phyloP scores from a whole-genome alignment of 2,329 filamentous ascomycete genomes.

The Didymella keratinophila region DNA sequence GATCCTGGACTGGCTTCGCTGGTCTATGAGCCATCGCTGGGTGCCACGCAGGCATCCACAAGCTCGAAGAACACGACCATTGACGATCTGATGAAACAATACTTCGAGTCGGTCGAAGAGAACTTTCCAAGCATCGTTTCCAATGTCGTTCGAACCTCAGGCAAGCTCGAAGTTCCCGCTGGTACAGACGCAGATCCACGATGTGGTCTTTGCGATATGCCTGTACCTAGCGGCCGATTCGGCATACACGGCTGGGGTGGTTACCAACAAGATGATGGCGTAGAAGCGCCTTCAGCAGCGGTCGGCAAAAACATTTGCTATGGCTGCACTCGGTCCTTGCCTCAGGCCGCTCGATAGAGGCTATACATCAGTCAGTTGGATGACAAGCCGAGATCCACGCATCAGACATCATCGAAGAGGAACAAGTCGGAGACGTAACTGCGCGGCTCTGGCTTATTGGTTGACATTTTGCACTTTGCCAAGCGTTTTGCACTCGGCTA shows the following conservation, averaged over 20 bases:
- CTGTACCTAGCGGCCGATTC: slow-evolving; percentile 69
- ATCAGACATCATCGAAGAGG: background rate
- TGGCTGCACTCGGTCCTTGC: slow-evolving; percentile 71
- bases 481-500: slow-evolving; percentile 4
- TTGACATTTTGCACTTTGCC: background rate
- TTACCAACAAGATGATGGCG: slow-evolving; percentile 58
- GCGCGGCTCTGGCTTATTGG: background rate
- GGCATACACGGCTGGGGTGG: slow-evolving; percentile 67
- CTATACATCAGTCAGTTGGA: background rate
- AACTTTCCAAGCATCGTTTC: slow-evolving; percentile 91
- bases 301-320: slow-evolving; percentile 65
- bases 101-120: slow-evolving; percentile 85
- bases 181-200: slow-evolving; percentile 29
- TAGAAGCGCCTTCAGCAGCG: slow-evolving; percentile 33
- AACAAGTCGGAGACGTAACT: background rate
- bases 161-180: slow-evolving; percentile 70
- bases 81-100: slow-evolving; percentile 86
- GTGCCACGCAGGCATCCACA: slow-evolving; percentile 52
- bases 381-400: background rate
- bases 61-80: slow-evolving; percentile 84
- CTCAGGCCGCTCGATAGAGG: slow-evolving; percentile 6
- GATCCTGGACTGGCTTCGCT: slow-evolving; percentile 59
- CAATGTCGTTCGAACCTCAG: slow-evolving; percentile 93
- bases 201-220: slow-evolving; percentile 75
- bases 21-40: slow-evolving; percentile 42